Evolutionary conservation across 2,329 filamentous ascomycete species (phyloP).

Genomic region (Penicillium sp.): DNA sequence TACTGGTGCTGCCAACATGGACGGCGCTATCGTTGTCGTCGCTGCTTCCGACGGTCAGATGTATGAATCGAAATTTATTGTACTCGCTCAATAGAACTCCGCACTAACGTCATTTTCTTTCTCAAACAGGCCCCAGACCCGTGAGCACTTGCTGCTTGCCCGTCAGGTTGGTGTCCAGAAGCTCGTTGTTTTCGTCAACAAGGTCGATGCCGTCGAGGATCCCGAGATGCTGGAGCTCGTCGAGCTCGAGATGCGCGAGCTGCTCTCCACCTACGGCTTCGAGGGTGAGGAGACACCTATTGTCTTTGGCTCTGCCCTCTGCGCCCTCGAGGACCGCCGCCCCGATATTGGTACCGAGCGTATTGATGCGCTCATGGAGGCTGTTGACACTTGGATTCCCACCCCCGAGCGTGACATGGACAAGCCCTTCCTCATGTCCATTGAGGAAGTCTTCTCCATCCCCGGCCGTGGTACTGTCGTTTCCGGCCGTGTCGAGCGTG

Average conservation of each 20-base stretch:
- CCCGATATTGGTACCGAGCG: slow-evolving; percentile 84
- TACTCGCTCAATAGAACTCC: background rate
- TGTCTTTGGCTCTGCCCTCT: slow-evolving; percentile 94
- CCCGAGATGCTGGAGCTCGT: slow-evolving; percentile 99
- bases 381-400: slow-evolving; percentile 95
- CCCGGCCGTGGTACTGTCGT: slow-evolving; percentile 94
- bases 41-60: slow-evolving; percentile 98
- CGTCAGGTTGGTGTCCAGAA: slow-evolving; percentile 98
- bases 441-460: slow-evolving; percentile 92
- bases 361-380: slow-evolving; percentile 88
- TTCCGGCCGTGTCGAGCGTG: slow-evolving; percentile 96
- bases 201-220: slow-evolving; percentile 96
- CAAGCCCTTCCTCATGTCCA: slow-evolving; percentile 98
- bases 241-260: slow-evolving; percentile 99
- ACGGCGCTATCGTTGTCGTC: slow-evolving; percentile 97
- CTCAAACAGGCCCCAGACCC: slow-evolving; percentile 80
- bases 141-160: slow-evolving; percentile 96
- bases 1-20: slow-evolving; percentile 98
- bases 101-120: slow-evolving; percentile 11
- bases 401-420: slow-evolving; percentile 92
- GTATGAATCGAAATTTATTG: slow-evolving; percentile 48
- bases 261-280: slow-evolving; percentile 89
- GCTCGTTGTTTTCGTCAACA: slow-evolving; percentile 99
- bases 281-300: slow-evolving; percentile 98
- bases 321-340: slow-evolving; percentile 84